A percentile compares a stretch with the other conserved stretches of the same genome.
These are phyloP conservation scores for Sideroxylon spinosum DNA, from an alignment of 179 eudicot species.

Conservation along the genomic window DNA sequence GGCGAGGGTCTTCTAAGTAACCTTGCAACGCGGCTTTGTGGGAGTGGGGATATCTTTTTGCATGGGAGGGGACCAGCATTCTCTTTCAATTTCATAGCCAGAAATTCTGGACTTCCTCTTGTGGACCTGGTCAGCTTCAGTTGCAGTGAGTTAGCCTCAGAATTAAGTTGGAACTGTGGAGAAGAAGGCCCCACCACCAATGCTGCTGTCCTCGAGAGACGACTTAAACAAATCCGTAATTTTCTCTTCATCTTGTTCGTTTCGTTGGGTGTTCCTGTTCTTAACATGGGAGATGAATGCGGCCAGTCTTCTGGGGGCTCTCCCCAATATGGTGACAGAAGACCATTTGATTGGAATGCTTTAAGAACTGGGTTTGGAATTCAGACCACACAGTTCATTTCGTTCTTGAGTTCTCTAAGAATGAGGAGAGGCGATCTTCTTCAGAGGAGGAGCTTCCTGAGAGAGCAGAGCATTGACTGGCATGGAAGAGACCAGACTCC, in stretches of 20 bases:
- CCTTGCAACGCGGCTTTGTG: slow-evolving; percentile 91
- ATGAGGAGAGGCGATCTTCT: slow-evolving; percentile 67
- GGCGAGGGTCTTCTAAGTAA: slow-evolving; percentile 66
- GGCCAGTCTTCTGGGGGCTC: slow-evolving; percentile 85
- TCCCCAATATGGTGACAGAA: slow-evolving; percentile 42
- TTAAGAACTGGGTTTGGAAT: slow-evolving; percentile 56
- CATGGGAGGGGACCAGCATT: slow-evolving; percentile 77
- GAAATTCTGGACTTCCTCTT: slow-evolving; percentile 68
- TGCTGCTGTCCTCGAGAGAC: slow-evolving; percentile 54
- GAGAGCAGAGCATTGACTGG: slow-evolving; percentile 70
- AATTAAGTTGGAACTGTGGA: slow-evolving; percentile 94
- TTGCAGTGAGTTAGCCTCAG: slow-evolving; percentile 37
- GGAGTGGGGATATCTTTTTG: slow-evolving; percentile 78
- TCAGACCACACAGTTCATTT: slow-evolving; percentile 65
- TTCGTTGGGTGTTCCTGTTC: slow-evolving; percentile 85
- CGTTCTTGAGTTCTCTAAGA: slow-evolving; percentile 61
- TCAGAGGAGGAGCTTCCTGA: slow-evolving; percentile 53
- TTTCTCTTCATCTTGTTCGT: slow-evolving; percentile 66
- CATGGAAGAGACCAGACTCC: slow-evolving; percentile 42
- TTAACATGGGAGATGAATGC: slow-evolving; percentile 97
- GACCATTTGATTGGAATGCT: slow-evolving; percentile 67
- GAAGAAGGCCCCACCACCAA: slow-evolving; percentile 84
- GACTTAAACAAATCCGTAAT: slow-evolving; percentile 84
- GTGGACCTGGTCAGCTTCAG: slow-evolving; percentile 95
- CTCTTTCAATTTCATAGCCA: slow-evolving; percentile 68